Conservation (phyloP, 331 rosid genomes). For the Saraca asoca region DNA sequence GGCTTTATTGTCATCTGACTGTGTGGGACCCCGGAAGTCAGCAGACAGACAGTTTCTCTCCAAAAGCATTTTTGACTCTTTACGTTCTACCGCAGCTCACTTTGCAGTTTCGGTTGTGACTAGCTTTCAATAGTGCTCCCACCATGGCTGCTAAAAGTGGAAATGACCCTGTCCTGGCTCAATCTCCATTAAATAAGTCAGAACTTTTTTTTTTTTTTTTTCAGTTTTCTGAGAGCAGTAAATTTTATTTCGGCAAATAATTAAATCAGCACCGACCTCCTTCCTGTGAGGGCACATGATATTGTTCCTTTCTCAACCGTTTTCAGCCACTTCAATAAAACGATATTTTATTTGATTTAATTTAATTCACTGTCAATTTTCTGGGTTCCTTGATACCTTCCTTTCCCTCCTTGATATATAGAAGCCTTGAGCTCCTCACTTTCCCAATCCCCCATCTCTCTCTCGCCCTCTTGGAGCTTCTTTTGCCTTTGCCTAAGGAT, state of each 20-base stretch:
- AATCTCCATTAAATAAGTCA: neutral
- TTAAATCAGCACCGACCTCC: conserved; percentile 68
- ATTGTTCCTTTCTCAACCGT: conserved; percentile 47
- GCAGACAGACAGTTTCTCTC: too few relatives aligned
- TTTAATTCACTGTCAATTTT: conserved; percentile 29
- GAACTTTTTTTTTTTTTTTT: too few relatives aligned
- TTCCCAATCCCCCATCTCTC: conserved; percentile 41
- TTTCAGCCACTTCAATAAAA: conserved; percentile 35
- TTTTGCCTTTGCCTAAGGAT: neutral
- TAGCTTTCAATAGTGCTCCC: too few relatives aligned
- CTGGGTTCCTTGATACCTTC: conserved; percentile 40
- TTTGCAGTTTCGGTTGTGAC: too few relatives aligned
- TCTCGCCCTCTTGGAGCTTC: conserved; percentile 18
- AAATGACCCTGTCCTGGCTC: too few relatives aligned
- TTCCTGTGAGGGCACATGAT: conserved; percentile 58
- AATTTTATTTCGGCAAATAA: conserved; percentile 31
- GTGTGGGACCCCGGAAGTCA: too few relatives aligned
- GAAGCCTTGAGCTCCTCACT: conserved; percentile 43
- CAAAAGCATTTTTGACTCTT: too few relatives aligned
- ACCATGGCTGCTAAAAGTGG: too few relatives aligned
- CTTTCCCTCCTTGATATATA: conserved; percentile 55
- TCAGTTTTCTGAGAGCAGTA: conserved; percentile 1
- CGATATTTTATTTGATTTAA: neutral
- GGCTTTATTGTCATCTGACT: too few relatives aligned
- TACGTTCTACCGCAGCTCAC: too few relatives aligned